These are phyloP conservation scores for Diaporthe amygdali DNA, from an alignment of 2,329 filamentous ascomycete species.

Conservation along the genomic window DNA sequence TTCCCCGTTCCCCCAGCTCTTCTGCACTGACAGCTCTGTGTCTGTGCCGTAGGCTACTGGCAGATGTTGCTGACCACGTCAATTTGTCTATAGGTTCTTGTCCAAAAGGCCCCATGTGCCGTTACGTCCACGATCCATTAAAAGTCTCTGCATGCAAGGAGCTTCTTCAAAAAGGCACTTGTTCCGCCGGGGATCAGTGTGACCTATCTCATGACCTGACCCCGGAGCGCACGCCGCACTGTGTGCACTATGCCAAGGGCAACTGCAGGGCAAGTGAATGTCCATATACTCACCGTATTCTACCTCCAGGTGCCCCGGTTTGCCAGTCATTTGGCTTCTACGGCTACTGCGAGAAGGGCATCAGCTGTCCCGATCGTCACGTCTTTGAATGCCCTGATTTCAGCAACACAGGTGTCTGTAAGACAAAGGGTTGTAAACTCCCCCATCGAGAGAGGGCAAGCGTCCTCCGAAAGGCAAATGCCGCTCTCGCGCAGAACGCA, in stretches of 20 bases:
- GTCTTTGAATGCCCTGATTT: slow-evolving; percentile 95
- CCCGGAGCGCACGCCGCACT: slow-evolving; percentile 84
- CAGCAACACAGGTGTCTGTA: slow-evolving; percentile 87
- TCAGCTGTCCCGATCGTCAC: slow-evolving; percentile 79
- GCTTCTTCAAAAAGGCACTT: slow-evolving; percentile 80
- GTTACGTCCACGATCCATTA: slow-evolving; percentile 80
- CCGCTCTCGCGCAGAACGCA: slow-evolving; percentile 43
- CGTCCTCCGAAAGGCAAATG: slow-evolving; percentile 71
- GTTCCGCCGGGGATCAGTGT: slow-evolving; percentile 78
- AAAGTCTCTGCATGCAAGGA: slow-evolving; percentile 93
- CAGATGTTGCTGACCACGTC: slow-evolving; percentile 22
- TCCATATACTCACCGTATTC: slow-evolving; percentile 83
- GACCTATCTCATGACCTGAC: slow-evolving; percentile 88
- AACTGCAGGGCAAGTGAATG: slow-evolving; percentile 88
- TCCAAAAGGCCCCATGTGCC: slow-evolving; percentile 79
- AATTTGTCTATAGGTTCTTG: slow-evolving; percentile 73
- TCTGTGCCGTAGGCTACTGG: not conserved
- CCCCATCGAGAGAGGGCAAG: slow-evolving; percentile 89
- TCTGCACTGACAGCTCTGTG: not conserved
- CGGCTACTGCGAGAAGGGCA: slow-evolving; percentile 88
- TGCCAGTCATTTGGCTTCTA: slow-evolving; percentile 84
- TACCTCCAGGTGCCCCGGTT: slow-evolving; percentile 77
- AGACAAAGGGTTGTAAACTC: slow-evolving; percentile 80
- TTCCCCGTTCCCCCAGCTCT: slow-evolving; percentile 13
- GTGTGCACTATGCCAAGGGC: slow-evolving; percentile 87